Percentiles rank a stretch among this genome's conserved stretches.
Evolutionary conservation across 1,139 yeast genomes (phyloP).

Genomic region (Hemisphaericaspora lyxosophila): DNA sequence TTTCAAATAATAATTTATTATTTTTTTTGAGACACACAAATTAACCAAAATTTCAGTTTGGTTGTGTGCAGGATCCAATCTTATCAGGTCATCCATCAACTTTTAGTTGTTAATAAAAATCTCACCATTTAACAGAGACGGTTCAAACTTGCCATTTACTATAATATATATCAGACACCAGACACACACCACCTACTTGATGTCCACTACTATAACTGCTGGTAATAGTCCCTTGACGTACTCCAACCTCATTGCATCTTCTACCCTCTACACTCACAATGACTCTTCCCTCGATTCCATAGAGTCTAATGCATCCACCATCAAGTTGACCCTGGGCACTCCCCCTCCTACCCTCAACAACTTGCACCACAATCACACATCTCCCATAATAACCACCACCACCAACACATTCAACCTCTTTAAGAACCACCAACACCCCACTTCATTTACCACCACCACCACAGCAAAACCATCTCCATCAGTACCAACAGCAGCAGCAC

Average conservation of each 20-base stretch:
- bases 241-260: conserved; percentile 6
- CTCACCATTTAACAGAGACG: too few species aligned
- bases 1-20: too few species aligned
- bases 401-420: conserved; percentile 2
- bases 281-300: conserved; percentile 13
- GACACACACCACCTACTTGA: background rate
- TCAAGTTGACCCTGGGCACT: conserved; percentile 8
- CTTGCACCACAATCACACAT: conserved; percentile 3
- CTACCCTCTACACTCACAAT: conserved; percentile 6
- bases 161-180: too few species aligned
- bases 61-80: too few species aligned
- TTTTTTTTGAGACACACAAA: too few species aligned
- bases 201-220: conserved; percentile 9
- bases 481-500: background rate
- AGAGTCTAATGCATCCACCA: conserved; percentile 13
- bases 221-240: conserved; percentile 7
- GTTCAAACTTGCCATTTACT: too few species aligned
- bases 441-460: conserved; percentile 4
- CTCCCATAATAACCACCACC: conserved; percentile 4
- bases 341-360: conserved; percentile 7
- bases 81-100: too few species aligned
- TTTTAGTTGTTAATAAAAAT: too few species aligned
- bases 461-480: conserved; percentile 4
- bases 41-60: too few species aligned
- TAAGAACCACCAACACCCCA: conserved; percentile 2